A percentile compares a stretch with the other conserved stretches of the same genome.
These are phyloP conservation scores for Grosmannia clavigera DNA, from an alignment of 2,329 filamentous ascomycete genomes.

Conservation along the genomic window DNA sequence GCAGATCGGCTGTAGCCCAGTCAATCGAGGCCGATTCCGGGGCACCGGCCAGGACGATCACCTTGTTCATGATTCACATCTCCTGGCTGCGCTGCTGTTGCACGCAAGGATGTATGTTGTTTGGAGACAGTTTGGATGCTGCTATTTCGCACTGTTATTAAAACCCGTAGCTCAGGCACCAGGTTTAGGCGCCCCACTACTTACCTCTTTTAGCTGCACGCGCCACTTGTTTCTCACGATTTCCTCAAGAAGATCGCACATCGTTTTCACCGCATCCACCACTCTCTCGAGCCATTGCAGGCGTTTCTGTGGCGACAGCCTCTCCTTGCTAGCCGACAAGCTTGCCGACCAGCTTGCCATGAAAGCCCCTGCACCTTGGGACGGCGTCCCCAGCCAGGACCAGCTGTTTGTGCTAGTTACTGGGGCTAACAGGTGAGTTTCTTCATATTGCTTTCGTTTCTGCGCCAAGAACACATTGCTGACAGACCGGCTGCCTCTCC, in stretches of 20 bases:
- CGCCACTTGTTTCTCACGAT: neutral
- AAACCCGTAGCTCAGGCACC: no score
- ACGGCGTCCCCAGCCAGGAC: conserved; percentile 22
- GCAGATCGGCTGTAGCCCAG: conserved; percentile 40
- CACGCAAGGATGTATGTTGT: no score
- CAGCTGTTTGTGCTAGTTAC: conserved; percentile 62
- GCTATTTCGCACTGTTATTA: no score
- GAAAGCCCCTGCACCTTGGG: conserved; percentile 21
- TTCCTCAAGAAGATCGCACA: neutral
- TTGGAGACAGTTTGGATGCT: no score
- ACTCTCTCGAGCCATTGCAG: neutral
- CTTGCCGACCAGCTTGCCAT: neutral
- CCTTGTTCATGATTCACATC: conserved; percentile 11
- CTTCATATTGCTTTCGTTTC: neutral
- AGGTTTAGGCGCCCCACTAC: no score
- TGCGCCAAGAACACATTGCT: neutral
- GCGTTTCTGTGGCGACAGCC: no score
- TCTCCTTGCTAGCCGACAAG: neutral
- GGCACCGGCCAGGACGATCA: conserved; percentile 37
- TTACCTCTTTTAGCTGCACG: neutral
- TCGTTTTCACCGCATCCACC: neutral
- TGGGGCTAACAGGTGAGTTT: conserved; percentile 66
- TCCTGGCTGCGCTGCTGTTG: neutral
- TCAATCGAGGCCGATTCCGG: conserved; percentile 39
- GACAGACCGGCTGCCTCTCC: no score